Evolutionary conservation across 805 yeast species (phyloP).

Genomic region (Candida pseudofarinosa): DNA sequence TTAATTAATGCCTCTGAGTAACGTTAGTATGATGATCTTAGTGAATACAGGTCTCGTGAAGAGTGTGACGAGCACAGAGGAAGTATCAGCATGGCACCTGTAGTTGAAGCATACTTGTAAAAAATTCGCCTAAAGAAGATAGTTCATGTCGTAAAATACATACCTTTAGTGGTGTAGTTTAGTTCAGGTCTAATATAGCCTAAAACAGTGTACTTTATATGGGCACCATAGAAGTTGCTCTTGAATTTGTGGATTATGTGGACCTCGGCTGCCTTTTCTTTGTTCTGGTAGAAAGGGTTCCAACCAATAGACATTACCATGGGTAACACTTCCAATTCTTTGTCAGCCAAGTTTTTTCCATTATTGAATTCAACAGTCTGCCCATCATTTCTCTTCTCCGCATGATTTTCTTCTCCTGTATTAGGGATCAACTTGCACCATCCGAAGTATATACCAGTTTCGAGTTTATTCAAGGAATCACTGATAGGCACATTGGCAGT

Average conservation of each 20-base stretch:
- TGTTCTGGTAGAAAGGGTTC: slow-evolving; percentile 87
- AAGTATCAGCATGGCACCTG: no score
- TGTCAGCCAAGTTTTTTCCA: slow-evolving; percentile 48
- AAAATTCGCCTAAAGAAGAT: neutral
- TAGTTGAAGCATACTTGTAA: no score
- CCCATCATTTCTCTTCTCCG: slow-evolving; percentile 21
- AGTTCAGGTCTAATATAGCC: slow-evolving; percentile 93
- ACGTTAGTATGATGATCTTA: no score
- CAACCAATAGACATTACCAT: slow-evolving; percentile 96
- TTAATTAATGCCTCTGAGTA: slow-evolving; percentile 67
- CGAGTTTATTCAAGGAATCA: slow-evolving; percentile 38
- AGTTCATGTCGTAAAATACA: slow-evolving; percentile 8
- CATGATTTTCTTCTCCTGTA: slow-evolving; percentile 7
- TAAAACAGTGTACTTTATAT: slow-evolving; percentile 60
- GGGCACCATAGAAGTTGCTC: slow-evolving; percentile 77
- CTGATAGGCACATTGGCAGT: slow-evolving; percentile 84
- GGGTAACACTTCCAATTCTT: slow-evolving; percentile 53
- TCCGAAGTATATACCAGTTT: slow-evolving; percentile 90
- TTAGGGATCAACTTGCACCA: slow-evolving; percentile 43
- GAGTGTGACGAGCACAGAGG: no score
- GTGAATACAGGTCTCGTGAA: no score
- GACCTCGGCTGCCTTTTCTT: slow-evolving; percentile 77
- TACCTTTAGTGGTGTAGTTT: slow-evolving; percentile 66
- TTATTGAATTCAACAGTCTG: slow-evolving; percentile 46
- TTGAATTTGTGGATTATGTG: slow-evolving; percentile 76